Evolutionary conservation across 805 yeast species (phyloP).

Genomic region (Starmerella stellata): DNA sequence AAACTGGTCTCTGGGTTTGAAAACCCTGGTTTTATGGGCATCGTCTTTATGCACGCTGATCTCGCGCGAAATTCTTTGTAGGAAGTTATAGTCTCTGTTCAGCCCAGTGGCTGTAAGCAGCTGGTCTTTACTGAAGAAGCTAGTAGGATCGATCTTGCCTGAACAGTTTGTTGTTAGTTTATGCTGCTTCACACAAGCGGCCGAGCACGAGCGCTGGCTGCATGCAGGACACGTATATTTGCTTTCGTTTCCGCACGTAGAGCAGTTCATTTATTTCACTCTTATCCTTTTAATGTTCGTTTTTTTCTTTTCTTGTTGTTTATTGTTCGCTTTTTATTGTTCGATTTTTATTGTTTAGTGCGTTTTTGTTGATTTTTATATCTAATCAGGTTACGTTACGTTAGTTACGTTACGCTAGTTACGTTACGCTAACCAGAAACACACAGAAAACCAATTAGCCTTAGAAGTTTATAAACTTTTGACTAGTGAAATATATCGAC

Average conservation of each 20-base stretch:
- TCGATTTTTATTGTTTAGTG: no score
- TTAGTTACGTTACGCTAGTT: no score
- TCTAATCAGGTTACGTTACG: no score
- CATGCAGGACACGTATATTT: conserved; percentile 79
- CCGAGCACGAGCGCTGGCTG: conserved; percentile 43
- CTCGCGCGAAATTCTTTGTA: conserved; percentile 40
- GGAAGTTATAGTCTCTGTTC: conserved; percentile 70
- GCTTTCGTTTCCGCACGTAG: conserved; percentile 20
- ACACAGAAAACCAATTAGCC: no score
- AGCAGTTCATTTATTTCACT: conserved; percentile 3
- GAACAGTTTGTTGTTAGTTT: conserved; percentile 44
- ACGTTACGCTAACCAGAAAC: no score
- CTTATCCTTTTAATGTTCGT: no score
- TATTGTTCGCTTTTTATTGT: no score
- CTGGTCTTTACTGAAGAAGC: conserved; percentile 34
- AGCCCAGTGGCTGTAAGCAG: conserved; percentile 31
- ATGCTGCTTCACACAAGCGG: conserved; percentile 54
- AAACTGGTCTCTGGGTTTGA: conserved; percentile 25
- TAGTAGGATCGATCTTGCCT: conserved; percentile 46
- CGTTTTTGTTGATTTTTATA: no score
- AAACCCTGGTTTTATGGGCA: conserved; percentile 16
- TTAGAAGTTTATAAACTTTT: no score
- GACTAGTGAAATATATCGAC: no score
- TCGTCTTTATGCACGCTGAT: conserved; percentile 42
- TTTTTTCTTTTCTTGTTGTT: no score